These are phyloP conservation scores for Arxiozyma bovina DNA, from an alignment of 1,139 yeast species.

Conservation along the genomic window DNA sequence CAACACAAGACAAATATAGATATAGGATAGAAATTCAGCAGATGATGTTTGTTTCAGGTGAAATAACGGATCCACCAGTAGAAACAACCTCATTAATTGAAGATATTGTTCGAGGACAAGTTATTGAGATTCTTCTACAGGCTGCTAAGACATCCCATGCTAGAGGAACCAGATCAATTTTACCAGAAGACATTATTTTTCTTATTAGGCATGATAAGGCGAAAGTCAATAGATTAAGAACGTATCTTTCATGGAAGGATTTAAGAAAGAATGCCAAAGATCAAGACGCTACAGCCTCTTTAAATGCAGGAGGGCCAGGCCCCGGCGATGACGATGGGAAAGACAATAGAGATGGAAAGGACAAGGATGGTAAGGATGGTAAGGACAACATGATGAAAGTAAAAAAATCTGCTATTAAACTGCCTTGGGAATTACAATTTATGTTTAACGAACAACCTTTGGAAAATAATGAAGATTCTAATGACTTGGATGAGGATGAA, in stretches of 20 bases:
- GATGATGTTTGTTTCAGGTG: slow-evolving; percentile 99
- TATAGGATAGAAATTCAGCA: slow-evolving; percentile 84
- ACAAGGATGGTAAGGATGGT: slow-evolving; percentile 40
- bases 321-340: slow-evolving; percentile 37
- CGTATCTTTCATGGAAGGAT: slow-evolving; percentile 94
- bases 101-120: slow-evolving; percentile 92
- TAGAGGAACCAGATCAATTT: slow-evolving; percentile 76
- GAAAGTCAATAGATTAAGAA: slow-evolving; percentile 80
- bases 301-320: slow-evolving; percentile 40
- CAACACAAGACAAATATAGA: slow-evolving; percentile 43
- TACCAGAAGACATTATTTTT: slow-evolving; percentile 90
- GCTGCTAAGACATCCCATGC: slow-evolving; percentile 69
- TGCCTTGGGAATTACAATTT: slow-evolving; percentile 93
- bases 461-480: slow-evolving; percentile 70
- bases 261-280: slow-evolving; percentile 95
- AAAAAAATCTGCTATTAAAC: slow-evolving; percentile 69
- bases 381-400: slow-evolving; percentile 52
- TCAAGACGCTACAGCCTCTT: slow-evolving; percentile 73
- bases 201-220: slow-evolving; percentile 90
- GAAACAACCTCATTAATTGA: slow-evolving; percentile 88
- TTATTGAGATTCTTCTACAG: slow-evolving; percentile 75
- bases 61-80: slow-evolving; percentile 85
- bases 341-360: slow-evolving; percentile 28
- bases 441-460: slow-evolving; percentile 89
- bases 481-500: slow-evolving; percentile 66